A percentile compares a stretch with the other conserved stretches of the same genome.
These are phyloP conservation scores for Melanomma pulvis-pyrius DNA, from an alignment of 495 filamentous ascomycete genomes.

Conservation along the genomic window DNA sequence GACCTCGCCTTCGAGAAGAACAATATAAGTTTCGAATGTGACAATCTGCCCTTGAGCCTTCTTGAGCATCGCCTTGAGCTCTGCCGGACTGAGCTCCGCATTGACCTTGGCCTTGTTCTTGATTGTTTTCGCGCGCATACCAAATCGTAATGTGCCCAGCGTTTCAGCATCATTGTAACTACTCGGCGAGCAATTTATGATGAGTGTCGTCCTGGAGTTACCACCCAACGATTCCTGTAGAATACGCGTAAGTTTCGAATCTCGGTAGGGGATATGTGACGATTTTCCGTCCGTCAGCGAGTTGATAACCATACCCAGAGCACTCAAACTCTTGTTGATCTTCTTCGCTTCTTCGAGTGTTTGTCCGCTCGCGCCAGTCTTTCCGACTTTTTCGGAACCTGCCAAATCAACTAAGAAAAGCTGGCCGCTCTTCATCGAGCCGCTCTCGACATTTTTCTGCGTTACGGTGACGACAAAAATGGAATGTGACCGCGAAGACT, in stretches of 20 bases:
- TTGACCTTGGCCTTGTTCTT: constrained; percentile 99
- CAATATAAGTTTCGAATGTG: constrained; percentile 83
- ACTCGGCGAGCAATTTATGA: constrained; percentile 97
- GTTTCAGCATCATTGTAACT: constrained; percentile 98
- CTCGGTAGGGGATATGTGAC: constrained; percentile 94
- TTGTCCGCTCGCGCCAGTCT: constrained; percentile 96
- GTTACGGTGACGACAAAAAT: constrained; percentile 97
- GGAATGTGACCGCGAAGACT: constrained; percentile 96
- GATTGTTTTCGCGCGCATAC: constrained; percentile 95
- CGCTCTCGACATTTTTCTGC: constrained; percentile 97
- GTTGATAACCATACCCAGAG: constrained; percentile 98
- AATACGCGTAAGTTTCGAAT: constrained; percentile 97
- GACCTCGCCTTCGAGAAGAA: constrained; percentile 82
- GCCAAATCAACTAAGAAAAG: constrained; percentile 97
- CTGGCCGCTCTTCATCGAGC: constrained; percentile 93
- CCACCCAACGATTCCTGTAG: constrained; percentile 94
- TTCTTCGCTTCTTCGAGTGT: constrained; percentile 99
- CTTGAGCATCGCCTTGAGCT: constrained; percentile 87
- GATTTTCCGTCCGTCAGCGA: constrained; percentile 97
- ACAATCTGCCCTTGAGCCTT: constrained; percentile 90
- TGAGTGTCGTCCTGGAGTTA: constrained; percentile 94
- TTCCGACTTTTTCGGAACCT: constrained; percentile 97
- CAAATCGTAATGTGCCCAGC: constrained; percentile 88
- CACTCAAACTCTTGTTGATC: constrained; percentile 99
- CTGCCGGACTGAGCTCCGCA: constrained; percentile 90